Evolutionary conservation across 1,284 basidiomycete species (phyloP), one percentile per base, ranked within the genome.

Genomic region (Earliella scabrosa): DNA sequence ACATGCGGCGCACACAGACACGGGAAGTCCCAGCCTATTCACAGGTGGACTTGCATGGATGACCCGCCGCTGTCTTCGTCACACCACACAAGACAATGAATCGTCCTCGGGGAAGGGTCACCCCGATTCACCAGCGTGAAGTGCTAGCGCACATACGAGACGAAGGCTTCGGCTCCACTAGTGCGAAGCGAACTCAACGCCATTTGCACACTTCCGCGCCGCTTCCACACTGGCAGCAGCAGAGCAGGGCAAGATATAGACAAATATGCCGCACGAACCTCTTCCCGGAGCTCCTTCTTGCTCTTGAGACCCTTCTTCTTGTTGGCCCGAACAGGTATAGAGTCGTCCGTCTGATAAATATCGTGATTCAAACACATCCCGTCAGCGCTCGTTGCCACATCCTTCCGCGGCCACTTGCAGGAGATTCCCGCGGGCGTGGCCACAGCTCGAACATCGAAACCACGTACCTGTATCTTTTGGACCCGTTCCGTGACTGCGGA

Each of bases 221-320:
- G n/a, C n/a, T n/a, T n/a, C n/a, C n/a, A n/a, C n/a, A n/a, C n/a
- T n/a, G n/a, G n/a, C n/a, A n/a, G n/a, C n/a, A n/a, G n/a, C n/a
- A n/a, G n/a, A n/a, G n/a, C n/a, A n/a, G n/a, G n/a, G n/a, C n/a
- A n/a, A n/a, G n/a, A n/a, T n/a, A n/a, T n/a, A n/a, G n/a, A n/a
- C n/a, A n/a, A n/a, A n/a, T n/a, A n/a, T n/a, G n/a, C n/a, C n/a
- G 13, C 29, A 24, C 73, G 16, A 67, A 85, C 86, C 72, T 84
- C 75, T 68, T 90, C 88, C 32, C 87, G 80, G 10, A 87, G 69
- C 69, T 90, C 86, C 67, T 88, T 90, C 70, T 90, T 90, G 65
- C 85, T 86, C 69, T 80, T 85, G 0, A 78, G 76, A 2, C 87
- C 87, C 31, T 83, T 83, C 69, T 88, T 90, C 71, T 89, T 90